These are phyloP conservation scores for Stephania japonica DNA, from an alignment of 164 flowering plant species.

Conservation along the genomic window DNA sequence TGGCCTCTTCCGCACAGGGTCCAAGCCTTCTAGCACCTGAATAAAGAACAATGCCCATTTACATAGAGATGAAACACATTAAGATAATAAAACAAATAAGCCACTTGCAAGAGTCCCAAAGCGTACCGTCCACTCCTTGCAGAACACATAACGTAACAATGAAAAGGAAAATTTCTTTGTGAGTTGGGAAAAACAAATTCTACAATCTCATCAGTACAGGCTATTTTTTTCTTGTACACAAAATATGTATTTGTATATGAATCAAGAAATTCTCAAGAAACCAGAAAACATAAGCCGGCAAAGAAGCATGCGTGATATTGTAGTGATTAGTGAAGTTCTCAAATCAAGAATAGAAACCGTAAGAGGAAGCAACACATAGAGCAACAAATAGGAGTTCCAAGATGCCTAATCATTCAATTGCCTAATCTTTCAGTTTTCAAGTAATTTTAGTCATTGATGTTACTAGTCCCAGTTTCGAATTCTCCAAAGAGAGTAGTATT, in stretches of 20 bases:
- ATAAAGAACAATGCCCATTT: constrained; percentile 8
- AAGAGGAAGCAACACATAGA: too few relatives aligned
- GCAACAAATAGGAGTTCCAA: too few relatives aligned
- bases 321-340: too few relatives aligned
- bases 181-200: neutral
- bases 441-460: too few relatives aligned
- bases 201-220: too few relatives aligned
- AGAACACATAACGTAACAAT: neutral
- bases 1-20: constrained; percentile 92
- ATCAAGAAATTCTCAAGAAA: neutral
- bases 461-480: too few relatives aligned
- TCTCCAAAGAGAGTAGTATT: too few relatives aligned
- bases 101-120: neutral
- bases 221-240: neutral
- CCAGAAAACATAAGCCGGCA: neutral
- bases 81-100: neutral
- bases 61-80: neutral
- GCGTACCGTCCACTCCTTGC: neutral
- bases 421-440: too few relatives aligned
- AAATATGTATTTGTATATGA: neutral
- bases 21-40: constrained; percentile 94
- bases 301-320: neutral
- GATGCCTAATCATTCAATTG: too few relatives aligned
- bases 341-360: too few relatives aligned
- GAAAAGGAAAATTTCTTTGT: neutral